These are phyloP conservation scores for Saccharomycopsis vini DNA, from an alignment of 805 yeast species.

Conservation along the genomic window DNA sequence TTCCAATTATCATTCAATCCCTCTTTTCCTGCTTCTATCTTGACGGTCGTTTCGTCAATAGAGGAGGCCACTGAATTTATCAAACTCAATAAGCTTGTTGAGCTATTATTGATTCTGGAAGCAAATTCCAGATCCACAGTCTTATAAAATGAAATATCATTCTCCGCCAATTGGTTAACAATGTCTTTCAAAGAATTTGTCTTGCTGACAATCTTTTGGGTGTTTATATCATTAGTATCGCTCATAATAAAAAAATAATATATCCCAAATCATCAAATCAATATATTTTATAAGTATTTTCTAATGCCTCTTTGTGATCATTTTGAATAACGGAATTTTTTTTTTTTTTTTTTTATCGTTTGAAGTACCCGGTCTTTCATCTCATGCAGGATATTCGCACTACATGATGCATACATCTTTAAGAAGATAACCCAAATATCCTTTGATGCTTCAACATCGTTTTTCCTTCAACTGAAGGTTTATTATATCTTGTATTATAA, in stretches of 20 bases:
- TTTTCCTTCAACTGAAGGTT: too few species aligned
- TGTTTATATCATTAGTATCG: neutral
- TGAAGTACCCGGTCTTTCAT: too few species aligned
- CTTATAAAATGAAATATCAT: slow-evolving; percentile 70
- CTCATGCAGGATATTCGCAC: too few species aligned
- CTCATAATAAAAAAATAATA: neutral
- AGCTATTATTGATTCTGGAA: slow-evolving; percentile 27
- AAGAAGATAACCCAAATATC: too few species aligned
- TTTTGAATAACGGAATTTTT: too few species aligned
- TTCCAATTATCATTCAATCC: slow-evolving; percentile 50
- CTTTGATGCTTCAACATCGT: too few species aligned
- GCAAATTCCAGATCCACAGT: slow-evolving; percentile 24
- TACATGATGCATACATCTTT: too few species aligned
- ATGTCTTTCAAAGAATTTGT: neutral
- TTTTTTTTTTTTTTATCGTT: slow-evolving; percentile 4
- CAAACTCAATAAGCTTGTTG: slow-evolving; percentile 33
- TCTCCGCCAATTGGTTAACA: slow-evolving; percentile 43
- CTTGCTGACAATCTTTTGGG: neutral
- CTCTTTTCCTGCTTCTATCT: slow-evolving; percentile 30
- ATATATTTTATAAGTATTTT: too few species aligned
- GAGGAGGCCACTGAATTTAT: slow-evolving; percentile 38
- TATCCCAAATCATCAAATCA: neutral
- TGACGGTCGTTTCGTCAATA: slow-evolving; percentile 26
- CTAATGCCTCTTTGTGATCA: neutral
- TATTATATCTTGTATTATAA: too few species aligned